Percentiles rank a stretch among this genome's conserved stretches.
These are phyloP conservation scores for Leccinum subgranulosum DNA, from an alignment of 768 basidiomycete genomes.

Conservation along the genomic window DNA sequence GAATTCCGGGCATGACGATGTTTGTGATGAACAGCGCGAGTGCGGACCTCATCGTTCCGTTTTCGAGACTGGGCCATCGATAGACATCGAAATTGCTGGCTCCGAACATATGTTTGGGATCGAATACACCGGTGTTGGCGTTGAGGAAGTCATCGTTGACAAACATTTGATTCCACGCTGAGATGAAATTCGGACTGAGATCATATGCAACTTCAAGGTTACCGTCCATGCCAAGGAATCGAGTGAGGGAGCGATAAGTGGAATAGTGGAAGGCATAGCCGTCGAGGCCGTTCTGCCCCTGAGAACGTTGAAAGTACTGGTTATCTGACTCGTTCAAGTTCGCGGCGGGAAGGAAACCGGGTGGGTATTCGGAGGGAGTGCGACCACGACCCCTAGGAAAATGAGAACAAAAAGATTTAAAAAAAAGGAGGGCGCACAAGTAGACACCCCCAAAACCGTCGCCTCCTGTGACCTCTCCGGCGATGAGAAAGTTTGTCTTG, in stretches of 20 bases:
- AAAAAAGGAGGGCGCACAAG: constrained; percentile 46
- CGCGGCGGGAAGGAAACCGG: constrained; percentile 65
- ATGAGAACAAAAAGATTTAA: not conserved
- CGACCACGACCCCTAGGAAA: constrained; percentile 77
- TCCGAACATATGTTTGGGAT: constrained; percentile 88
- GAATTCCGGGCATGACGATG: constrained; percentile 83
- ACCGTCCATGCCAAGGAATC: constrained; percentile 95
- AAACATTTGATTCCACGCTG: constrained; percentile 91
- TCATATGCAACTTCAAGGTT: constrained; percentile 91
- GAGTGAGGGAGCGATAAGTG: constrained; percentile 79
- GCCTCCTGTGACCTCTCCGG: constrained; percentile 94
- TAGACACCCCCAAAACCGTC: constrained; percentile 88
- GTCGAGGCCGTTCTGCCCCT: constrained; percentile 63
- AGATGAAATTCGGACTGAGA: constrained; percentile 75
- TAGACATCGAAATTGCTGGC: constrained; percentile 95
- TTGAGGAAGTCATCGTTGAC: constrained; percentile 87
- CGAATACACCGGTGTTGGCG: constrained; percentile 55
- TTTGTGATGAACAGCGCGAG: constrained; percentile 77
- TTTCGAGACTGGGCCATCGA: constrained; percentile 87
- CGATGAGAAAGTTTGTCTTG: constrained; percentile 87
- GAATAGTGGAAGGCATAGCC: constrained; percentile 92
- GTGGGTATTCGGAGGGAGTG: constrained; percentile 66
- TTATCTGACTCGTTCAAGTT: constrained; percentile 58
- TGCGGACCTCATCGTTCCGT: constrained; percentile 74
- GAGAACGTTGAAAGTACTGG: constrained; percentile 78